A percentile compares a stretch with the other conserved stretches of the same genome.
phyloP scores from a whole-genome alignment of 495 filamentous ascomycete species.

The Tuber magnatum region DNA sequence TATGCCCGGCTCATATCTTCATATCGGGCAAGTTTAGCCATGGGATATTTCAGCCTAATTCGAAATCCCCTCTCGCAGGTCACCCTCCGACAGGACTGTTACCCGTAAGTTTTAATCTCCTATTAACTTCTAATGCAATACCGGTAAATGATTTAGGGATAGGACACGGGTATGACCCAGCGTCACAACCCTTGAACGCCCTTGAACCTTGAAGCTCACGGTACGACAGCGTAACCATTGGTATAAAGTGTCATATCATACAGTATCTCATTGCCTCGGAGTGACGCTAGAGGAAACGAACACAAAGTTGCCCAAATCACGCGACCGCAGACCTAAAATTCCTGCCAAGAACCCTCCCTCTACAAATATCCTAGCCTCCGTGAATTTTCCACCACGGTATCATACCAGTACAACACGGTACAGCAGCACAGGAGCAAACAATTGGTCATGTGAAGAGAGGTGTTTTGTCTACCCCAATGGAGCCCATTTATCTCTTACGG shows the following conservation, averaged over 20 bases:
- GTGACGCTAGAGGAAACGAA: not conserved
- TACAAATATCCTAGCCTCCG: not conserved
- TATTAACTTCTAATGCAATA: not conserved
- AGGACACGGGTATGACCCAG: not conserved
- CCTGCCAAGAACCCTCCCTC: not conserved
- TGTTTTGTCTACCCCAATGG: conserved; percentile 26
- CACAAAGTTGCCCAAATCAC: not conserved
- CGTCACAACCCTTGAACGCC: not conserved
- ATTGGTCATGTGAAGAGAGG: not conserved
- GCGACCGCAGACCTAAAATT: not conserved
- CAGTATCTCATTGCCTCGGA: not conserved
- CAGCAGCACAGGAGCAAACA: not conserved
- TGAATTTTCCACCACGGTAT: not conserved
- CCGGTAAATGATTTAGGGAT: not conserved
- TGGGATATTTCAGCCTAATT: not conserved
- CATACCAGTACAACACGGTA: too few relatives aligned
- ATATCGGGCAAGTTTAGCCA: not conserved
- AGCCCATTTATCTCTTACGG: conserved; percentile 60
- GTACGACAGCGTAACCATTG: not conserved
- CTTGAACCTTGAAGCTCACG: too few relatives aligned
- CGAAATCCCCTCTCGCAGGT: not conserved
- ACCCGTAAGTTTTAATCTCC: not conserved
- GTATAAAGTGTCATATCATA: too few relatives aligned
- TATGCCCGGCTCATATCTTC: not conserved
- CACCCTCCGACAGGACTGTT: not conserved